Evolutionary conservation across 2,329 filamentous ascomycete genomes (phyloP).

Genomic region (Penicillium decumbens): DNA sequence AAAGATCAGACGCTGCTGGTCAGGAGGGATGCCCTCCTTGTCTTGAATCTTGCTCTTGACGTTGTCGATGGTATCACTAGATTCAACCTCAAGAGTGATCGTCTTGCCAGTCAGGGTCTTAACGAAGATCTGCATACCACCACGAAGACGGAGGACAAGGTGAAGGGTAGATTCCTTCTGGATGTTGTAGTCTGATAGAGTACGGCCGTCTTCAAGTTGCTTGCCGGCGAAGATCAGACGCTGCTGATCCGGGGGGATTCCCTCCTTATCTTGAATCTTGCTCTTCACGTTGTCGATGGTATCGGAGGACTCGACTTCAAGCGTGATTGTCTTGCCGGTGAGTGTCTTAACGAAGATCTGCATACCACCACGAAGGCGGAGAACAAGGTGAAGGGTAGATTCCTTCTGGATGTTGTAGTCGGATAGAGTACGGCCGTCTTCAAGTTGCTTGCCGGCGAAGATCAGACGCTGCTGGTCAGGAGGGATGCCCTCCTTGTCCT

Average conservation of each 20-base stretch:
- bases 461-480: slow-evolving; percentile 95
- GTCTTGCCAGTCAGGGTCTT: slow-evolving; percentile 75
- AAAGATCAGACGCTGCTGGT: slow-evolving; percentile 67
- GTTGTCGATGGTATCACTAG: slow-evolving; percentile 65
- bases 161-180: slow-evolving; percentile 85
- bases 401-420: slow-evolving; percentile 98
- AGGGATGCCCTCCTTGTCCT: slow-evolving; percentile 96
- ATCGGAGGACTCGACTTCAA: slow-evolving; percentile 83
- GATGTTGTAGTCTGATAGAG: slow-evolving; percentile 92
- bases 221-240: slow-evolving; percentile 91
- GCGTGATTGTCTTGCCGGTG: slow-evolving; percentile 85
- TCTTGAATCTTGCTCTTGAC: slow-evolving; percentile 72
- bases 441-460: slow-evolving; percentile 93
- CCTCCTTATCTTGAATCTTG: slow-evolving; percentile 78
- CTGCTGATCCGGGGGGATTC: slow-evolving; percentile 91
- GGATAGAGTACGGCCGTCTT: slow-evolving; percentile 83
- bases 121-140: slow-evolving; percentile 81
- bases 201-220: slow-evolving; percentile 88
- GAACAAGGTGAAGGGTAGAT: slow-evolving; percentile 76
- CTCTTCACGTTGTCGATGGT: slow-evolving; percentile 93
- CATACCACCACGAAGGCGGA: slow-evolving; percentile 79
- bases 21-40: slow-evolving; percentile 71
- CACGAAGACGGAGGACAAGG: slow-evolving; percentile 73
- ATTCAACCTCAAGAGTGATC: slow-evolving; percentile 64
- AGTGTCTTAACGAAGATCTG: slow-evolving; percentile 57